A percentile compares a stretch with the other conserved stretches of the same genome.
These are phyloP conservation scores for Penicillium crustosum DNA, from an alignment of 2,329 filamentous ascomycete species.

Conservation along the genomic window DNA sequence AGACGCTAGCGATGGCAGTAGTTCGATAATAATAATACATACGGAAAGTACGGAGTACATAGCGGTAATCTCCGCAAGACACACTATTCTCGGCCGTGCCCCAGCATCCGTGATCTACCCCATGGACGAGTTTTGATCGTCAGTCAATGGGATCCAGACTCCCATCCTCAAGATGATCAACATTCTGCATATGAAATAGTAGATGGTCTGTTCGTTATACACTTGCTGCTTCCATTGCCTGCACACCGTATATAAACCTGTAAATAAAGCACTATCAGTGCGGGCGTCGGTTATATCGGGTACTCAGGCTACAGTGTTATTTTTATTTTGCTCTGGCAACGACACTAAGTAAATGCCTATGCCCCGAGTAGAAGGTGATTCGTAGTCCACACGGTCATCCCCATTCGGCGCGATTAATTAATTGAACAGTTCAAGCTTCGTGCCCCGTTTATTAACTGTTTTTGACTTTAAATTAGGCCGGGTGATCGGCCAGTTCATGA, in stretches of 20 bases:
- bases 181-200: background rate
- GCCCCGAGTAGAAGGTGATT: background rate
- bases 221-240: background rate
- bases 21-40: background rate
- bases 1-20: background rate
- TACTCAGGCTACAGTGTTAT: conserved; percentile 1
- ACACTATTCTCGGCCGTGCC: background rate
- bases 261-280: background rate
- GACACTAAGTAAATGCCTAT: background rate
- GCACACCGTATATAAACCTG: background rate
- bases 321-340: background rate
- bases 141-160: conserved; percentile 4
- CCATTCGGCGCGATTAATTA: background rate
- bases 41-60: no score
- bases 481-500: conserved; percentile 7
- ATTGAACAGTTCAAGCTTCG: background rate
- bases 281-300: background rate
- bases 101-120: conserved; percentile 6
- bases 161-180: background rate
- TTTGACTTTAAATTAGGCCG: background rate
- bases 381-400: background rate
- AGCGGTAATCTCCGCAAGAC: conserved; percentile 6
- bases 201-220: background rate
- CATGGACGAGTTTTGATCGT: conserved; percentile 2
- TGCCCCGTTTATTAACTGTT: background rate